Percentiles rank a stretch among this genome's conserved stretches.
Conservation (phyloP, 1,284 basidiomycete species). For the Trametes pubescens region DNA sequence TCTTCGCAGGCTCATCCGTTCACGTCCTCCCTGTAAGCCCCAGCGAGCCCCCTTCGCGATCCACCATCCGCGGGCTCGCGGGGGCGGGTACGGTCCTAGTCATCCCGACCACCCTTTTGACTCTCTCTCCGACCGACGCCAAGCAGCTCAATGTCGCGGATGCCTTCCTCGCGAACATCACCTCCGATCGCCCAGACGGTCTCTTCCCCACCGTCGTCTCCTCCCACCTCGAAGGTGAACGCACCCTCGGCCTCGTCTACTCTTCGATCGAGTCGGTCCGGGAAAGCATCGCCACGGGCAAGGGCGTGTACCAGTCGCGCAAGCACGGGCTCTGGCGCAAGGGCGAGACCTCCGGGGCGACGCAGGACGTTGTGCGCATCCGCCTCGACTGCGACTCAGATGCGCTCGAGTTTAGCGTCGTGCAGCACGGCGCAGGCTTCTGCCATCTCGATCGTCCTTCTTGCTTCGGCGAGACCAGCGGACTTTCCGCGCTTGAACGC, state of each 20-base stretch:
- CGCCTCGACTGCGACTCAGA: conserved; percentile 94
- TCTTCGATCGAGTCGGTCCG: conserved; percentile 91
- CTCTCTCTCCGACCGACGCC: conserved; percentile 60
- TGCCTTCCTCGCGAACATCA: conserved; percentile 84
- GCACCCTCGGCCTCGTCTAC: conserved; percentile 94
- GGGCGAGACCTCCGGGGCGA: conserved; percentile 95
- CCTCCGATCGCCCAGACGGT: conserved; percentile 91
- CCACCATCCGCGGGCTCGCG: conserved; percentile 63
- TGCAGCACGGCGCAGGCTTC: conserved; percentile 93
- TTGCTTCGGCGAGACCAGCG: conserved; percentile 83
- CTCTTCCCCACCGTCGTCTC: conserved; percentile 94
- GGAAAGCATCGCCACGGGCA: conserved; percentile 88
- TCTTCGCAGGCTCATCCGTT: conserved; percentile 71
- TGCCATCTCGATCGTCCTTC: conserved; percentile 90
- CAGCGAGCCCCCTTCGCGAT: conserved; percentile 54
- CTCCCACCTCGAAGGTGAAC: conserved; percentile 75
- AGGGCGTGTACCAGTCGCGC: conserved; percentile 96
- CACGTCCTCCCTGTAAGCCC: conserved; percentile 64
- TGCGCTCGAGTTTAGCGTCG: conserved; percentile 90
- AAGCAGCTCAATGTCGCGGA: conserved; percentile 81
- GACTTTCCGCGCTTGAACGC: conserved; percentile 84
- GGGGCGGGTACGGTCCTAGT: conserved; percentile 73
- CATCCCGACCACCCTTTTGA: conserved; percentile 78
- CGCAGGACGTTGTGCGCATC: conserved; percentile 88
- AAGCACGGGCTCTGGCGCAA: conserved; percentile 98